Percentiles rank a stretch among this genome's conserved stretches.
Evolutionary conservation across 768 basidiomycete species (phyloP).

Genomic region (Butyriboletus loyo): DNA sequence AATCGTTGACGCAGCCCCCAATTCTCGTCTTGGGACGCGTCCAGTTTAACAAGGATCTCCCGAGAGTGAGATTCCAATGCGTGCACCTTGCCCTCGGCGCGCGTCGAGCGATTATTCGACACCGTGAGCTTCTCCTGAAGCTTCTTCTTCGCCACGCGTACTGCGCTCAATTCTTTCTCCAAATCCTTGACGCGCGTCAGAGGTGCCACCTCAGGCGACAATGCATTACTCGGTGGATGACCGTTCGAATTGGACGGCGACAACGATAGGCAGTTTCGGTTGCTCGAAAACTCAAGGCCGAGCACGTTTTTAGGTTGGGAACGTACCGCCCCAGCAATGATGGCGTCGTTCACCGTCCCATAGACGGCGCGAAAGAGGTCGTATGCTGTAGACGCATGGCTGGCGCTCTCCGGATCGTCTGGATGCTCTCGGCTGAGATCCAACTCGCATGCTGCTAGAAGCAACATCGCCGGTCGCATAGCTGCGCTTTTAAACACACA

Average conservation of each 20-base stretch:
- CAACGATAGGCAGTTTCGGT: not conserved
- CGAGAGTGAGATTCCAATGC: slow-evolving; percentile 24
- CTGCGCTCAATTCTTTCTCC: slow-evolving; percentile 23
- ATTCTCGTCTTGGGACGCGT: slow-evolving; percentile 19
- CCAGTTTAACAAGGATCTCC: slow-evolving; percentile 16
- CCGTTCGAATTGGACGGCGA: not conserved
- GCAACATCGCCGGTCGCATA: slow-evolving; percentile 28
- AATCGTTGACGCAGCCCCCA: slow-evolving; percentile 23
- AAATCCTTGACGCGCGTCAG: slow-evolving; percentile 17
- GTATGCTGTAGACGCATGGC: slow-evolving; percentile 22
- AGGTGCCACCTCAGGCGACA: not conserved
- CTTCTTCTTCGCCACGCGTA: slow-evolving; percentile 11
- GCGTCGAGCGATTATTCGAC: slow-evolving; percentile 13
- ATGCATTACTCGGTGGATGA: not conserved
- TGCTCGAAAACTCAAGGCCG: slow-evolving; percentile 25
- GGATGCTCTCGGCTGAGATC: slow-evolving; percentile 30
- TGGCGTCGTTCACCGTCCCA: slow-evolving; percentile 20
- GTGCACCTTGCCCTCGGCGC: slow-evolving; percentile 13
- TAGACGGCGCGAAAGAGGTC: slow-evolving; percentile 32
- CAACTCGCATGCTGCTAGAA: slow-evolving; percentile 33
- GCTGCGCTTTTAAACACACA: slow-evolving; percentile 13
- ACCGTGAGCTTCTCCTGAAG: slow-evolving; percentile 19
- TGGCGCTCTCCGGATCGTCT: slow-evolving; percentile 15
- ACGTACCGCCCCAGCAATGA: slow-evolving; percentile 17
- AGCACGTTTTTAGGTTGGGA: slow-evolving; percentile 19